Conservation (phyloP, 768 basidiomycete genomes). For the Boletus sensibilis region DNA sequence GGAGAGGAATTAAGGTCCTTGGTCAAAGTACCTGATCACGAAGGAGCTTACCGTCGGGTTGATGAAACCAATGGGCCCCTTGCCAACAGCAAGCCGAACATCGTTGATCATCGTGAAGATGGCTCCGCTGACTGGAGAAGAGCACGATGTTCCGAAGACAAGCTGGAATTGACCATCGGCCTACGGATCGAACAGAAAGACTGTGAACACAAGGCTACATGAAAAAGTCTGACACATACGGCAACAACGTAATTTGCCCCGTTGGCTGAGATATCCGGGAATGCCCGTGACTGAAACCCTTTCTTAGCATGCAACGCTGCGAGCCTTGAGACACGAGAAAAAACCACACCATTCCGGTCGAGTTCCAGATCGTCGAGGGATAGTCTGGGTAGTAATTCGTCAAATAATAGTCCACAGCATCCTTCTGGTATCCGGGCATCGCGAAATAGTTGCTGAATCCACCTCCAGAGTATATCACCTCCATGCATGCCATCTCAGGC, state of each 20-base stretch:
- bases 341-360: constrained; percentile 23
- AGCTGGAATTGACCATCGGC: constrained; percentile 25
- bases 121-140: constrained; percentile 32
- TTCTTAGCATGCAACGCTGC: constrained; percentile 5
- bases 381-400: constrained; percentile 31
- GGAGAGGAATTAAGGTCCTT: not conserved
- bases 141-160: constrained; percentile 35
- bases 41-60: constrained; percentile 2
- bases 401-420: constrained; percentile 33
- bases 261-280: constrained; percentile 39
- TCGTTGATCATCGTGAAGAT: constrained; percentile 42
- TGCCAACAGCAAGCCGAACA: constrained; percentile 33
- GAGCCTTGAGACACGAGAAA: not conserved
- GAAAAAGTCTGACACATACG: constrained; percentile 11
- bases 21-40: not conserved
- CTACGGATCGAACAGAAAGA: constrained; percentile 1
- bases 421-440: constrained; percentile 41
- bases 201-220: not conserved
- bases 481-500: constrained; percentile 52
- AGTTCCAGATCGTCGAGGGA: constrained; percentile 27
- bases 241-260: constrained; percentile 33
- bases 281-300: constrained; percentile 33
- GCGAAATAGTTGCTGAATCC: constrained; percentile 44
- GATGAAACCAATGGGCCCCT: constrained; percentile 27
- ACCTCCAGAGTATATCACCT: constrained; percentile 44